Evolutionary conservation across 257 asterid genomes (phyloP), one percentile per base, ranked within the genome.

Genomic region (Parsonsia alboflavescens): DNA sequence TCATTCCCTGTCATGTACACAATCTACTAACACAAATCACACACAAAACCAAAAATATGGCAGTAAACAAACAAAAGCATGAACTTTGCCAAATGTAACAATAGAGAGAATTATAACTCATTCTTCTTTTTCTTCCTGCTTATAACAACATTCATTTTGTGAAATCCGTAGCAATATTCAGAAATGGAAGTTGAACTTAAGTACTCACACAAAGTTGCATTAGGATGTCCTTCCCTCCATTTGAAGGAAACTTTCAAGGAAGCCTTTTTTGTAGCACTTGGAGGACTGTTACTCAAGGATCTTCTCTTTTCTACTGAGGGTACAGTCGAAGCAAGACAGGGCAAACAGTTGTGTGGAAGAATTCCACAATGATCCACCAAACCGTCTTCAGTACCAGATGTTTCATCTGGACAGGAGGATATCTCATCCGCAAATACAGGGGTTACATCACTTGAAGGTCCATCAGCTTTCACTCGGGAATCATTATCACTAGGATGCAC

Each of bases 221-320:
- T 12, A 36, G 91, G 85, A 83, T 89, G 84, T 61, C 92, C 98
- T 28, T 94, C 99, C 84, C 81, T 92, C 99, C 92, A 95, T 71
- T 86, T 92, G 80, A 92, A 90, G 0, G 98, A 72, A 53, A 89
- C 84, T 79, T 87, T 95, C 75, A 84, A 66, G 28, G 99, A 82
- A 78, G 90, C 88, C 83, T 87, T 95, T 82, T 92, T 95, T 83
- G 88, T 82, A 7, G 87, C 80, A 79, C 82, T 83, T 12, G 91
- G 85, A 77, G 98, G 93, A 79, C 88, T 89, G 41, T 88, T 87
- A 85, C 84, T 89, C 26, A 85, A 69, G 1, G 96, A 87, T 80
- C 86, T 80, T 77, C 93, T 86, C 90, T 92, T 95, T 71, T 92
- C 96, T 26, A 81, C 84, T 0, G 88, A 69, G 11, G 86, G 82